Evolutionary conservation across 2,329 filamentous ascomycete species (phyloP).

Genomic region (Colletotrichum sp.): DNA sequence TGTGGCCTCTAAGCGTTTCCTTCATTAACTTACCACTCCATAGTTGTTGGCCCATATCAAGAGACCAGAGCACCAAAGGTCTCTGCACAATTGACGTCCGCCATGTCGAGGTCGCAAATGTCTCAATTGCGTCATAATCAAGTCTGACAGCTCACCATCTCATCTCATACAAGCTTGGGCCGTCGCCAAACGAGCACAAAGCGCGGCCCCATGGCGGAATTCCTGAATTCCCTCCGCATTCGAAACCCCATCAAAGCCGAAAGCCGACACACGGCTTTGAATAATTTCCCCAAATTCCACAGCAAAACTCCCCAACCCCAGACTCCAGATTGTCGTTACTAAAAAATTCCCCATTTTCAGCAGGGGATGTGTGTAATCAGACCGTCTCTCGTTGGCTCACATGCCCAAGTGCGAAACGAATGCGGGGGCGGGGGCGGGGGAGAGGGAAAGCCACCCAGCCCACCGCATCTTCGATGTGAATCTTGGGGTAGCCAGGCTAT

Average conservation of each 20-base stretch:
- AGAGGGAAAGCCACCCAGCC: not conserved
- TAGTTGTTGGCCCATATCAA: not conserved
- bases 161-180: not conserved
- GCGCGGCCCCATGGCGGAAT: slow-evolving; percentile 7
- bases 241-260: not conserved
- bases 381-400: slow-evolving; percentile 14
- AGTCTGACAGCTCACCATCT: not conserved
- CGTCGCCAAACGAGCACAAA: slow-evolving; percentile 4
- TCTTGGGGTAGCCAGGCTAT: slow-evolving; percentile 11
- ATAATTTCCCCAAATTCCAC: not conserved
- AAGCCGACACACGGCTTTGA: not conserved
- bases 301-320: not conserved
- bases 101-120: not conserved
- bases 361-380: not conserved
- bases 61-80: not conserved
- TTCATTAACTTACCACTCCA: not conserved
- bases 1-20: not conserved
- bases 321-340: not conserved
- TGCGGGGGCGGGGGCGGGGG: not conserved
- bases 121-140: not conserved
- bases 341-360: not conserved
- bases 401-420: slow-evolving; percentile 7
- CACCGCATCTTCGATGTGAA: not conserved
- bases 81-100: no score
- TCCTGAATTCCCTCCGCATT: not conserved